Percentiles rank a stretch among this genome's conserved stretches.
Evolutionary conservation across 2,329 filamentous ascomycete genomes (phyloP).

Genomic region (Huntiella bhutanensis): DNA sequence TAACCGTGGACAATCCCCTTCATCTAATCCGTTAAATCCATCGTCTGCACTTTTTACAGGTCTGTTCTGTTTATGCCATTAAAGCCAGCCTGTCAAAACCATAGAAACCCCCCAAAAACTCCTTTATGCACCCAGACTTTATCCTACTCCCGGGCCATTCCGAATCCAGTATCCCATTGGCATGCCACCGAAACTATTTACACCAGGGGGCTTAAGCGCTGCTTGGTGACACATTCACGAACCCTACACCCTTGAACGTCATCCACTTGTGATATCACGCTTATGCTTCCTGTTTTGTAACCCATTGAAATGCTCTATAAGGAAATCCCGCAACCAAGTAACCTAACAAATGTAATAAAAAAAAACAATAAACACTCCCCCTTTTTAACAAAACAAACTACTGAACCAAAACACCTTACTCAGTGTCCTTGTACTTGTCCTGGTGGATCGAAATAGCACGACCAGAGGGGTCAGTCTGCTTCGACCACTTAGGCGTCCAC

Average conservation of each 20-base stretch:
- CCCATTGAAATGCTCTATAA: not conserved
- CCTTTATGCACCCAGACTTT: not conserved
- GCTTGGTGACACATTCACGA: not conserved
- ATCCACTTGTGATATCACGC: too few species aligned
- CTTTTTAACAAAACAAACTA: not conserved
- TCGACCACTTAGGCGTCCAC: slow-evolving; percentile 95
- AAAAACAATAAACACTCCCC: not conserved
- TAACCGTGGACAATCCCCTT: too few species aligned
- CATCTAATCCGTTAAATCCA: not conserved
- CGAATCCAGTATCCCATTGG: slow-evolving; percentile 7
- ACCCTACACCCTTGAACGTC: too few species aligned
- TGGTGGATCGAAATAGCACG: slow-evolving; percentile 61
- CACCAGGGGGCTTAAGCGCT: not conserved
- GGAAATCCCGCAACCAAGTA: not conserved
- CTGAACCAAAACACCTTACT: not conserved
- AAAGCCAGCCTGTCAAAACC: not conserved
- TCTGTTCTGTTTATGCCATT: not conserved
- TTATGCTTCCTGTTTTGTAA: not conserved
- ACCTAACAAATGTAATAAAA: not conserved
- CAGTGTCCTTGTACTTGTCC: slow-evolving; percentile 45
- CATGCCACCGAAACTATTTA: not conserved
- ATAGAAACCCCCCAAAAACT: too few species aligned
- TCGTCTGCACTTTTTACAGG: not conserved
- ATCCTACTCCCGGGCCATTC: slow-evolving; percentile 1
- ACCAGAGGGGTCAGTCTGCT: slow-evolving; percentile 89